A percentile compares a stretch with the other conserved stretches of the same genome.
Conservation (phyloP, 768 basidiomycete genomes). For the Albatrellus ellisii region DNA sequence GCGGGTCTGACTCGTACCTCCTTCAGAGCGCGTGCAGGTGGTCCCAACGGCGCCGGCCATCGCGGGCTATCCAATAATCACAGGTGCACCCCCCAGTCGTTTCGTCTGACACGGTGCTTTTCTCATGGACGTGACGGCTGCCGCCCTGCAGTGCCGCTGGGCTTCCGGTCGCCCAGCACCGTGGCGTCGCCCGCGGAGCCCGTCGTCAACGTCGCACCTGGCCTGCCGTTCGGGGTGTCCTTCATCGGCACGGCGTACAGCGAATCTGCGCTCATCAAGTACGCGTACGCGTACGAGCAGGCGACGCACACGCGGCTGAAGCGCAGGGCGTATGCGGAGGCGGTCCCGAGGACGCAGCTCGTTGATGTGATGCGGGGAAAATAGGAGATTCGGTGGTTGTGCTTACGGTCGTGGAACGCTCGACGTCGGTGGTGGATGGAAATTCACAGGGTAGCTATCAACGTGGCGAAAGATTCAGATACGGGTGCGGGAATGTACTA, state of each 20-base stretch:
- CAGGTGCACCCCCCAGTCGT: background rate
- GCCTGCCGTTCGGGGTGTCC: slow-evolving; percentile 28
- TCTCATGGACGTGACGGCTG: background rate
- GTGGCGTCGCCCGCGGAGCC: slow-evolving; percentile 21
- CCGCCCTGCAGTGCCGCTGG: slow-evolving; percentile 22
- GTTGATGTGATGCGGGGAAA: slow-evolving; percentile 23
- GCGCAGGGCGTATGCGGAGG: slow-evolving; percentile 35
- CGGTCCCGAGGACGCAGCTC: slow-evolving; percentile 43
- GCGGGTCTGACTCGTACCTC: background rate
- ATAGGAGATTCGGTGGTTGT: no score
- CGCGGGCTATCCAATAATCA: slow-evolving; percentile 16
- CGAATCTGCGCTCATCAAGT: slow-evolving; percentile 29
- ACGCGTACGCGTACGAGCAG: slow-evolving; percentile 39
- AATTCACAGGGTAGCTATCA: no score
- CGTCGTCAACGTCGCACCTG: slow-evolving; percentile 7
- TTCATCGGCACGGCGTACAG: slow-evolving; percentile 33
- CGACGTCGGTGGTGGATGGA: no score
- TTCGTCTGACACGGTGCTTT: background rate
- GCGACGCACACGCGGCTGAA: slow-evolving; percentile 38
- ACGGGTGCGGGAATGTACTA: no score
- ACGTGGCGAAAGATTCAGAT: no score
- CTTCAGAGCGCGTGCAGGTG: slow-evolving; percentile 1
- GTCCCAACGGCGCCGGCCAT: slow-evolving; percentile 12
- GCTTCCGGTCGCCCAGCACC: slow-evolving; percentile 22
- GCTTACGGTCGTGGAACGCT: no score